Evolutionary conservation across 2,329 filamentous ascomycete species (phyloP).

Genomic region (Colletotrichum coccodes): DNA sequence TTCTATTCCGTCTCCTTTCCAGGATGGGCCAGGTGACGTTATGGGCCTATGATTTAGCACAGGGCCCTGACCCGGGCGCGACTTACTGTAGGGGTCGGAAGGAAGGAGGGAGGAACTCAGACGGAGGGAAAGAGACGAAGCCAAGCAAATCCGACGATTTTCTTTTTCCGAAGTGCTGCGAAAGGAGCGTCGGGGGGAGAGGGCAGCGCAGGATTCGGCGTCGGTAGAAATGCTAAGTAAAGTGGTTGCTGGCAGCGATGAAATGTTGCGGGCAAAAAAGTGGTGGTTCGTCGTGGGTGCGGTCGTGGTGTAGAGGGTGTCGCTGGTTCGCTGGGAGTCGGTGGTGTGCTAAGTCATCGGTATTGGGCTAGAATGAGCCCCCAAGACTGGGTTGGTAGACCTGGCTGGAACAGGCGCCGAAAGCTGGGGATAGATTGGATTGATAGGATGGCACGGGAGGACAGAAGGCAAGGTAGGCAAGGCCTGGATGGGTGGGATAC

Average conservation of each 20-base stretch:
- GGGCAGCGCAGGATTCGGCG: constrained; percentile 5
- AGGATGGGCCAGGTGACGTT: constrained; percentile 31
- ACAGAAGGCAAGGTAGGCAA: not conserved
- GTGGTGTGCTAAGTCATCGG: constrained; percentile 20
- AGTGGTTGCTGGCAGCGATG: constrained; percentile 13
- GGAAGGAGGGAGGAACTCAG: not conserved
- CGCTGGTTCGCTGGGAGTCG: not conserved
- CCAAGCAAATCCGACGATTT: not conserved
- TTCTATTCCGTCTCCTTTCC: constrained; percentile 32
- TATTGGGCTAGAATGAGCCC: constrained; percentile 29
- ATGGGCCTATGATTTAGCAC: constrained; percentile 28
- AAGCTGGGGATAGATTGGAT: not conserved
- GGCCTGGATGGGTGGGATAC: not conserved
- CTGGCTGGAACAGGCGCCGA: constrained; percentile 20
- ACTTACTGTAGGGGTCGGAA: not conserved
- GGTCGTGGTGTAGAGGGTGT: constrained; percentile 7
- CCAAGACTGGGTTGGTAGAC: not conserved
- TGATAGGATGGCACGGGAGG: not conserved
- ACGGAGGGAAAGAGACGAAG: not conserved
- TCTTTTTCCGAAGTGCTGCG: not conserved
- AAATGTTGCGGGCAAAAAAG: constrained; percentile 20
- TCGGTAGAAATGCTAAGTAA: constrained; percentile 21
- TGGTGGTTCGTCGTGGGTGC: constrained; percentile 8
- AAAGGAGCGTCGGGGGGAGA: constrained; percentile 24
- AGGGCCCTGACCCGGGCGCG: constrained; percentile 24